A percentile compares a stretch with the other conserved stretches of the same genome.
phyloP scores from a whole-genome alignment of 2,329 filamentous ascomycete genomes.

The Neodidymelliopsis sp. region DNA sequence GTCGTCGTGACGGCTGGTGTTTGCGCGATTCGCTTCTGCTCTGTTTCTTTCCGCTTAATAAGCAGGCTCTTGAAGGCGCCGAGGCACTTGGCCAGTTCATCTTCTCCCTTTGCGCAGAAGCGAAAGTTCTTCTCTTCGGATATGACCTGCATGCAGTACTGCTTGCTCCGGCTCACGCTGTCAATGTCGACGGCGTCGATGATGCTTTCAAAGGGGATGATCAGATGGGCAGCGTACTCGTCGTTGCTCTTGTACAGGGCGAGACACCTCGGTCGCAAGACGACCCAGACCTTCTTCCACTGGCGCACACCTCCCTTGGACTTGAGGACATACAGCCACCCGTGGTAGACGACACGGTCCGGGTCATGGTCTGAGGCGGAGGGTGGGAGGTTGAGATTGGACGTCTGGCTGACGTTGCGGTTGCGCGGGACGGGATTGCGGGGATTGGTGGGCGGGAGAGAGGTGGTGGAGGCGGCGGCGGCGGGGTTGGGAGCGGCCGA shows the following conservation, averaged over 20 bases:
- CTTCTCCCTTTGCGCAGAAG: slow-evolving; percentile 74
- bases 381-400: slow-evolving; percentile 54
- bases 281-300: slow-evolving; percentile 95
- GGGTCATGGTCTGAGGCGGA: slow-evolving; percentile 59
- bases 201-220: slow-evolving; percentile 79
- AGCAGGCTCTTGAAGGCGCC: slow-evolving; percentile 90
- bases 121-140: slow-evolving; percentile 77
- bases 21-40: slow-evolving; percentile 9
- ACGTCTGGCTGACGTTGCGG: slow-evolving; percentile 70
- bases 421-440: slow-evolving; percentile 28
- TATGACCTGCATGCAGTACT: slow-evolving; percentile 89
- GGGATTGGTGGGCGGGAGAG: slow-evolving; percentile 31
- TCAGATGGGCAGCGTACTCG: slow-evolving; percentile 86
- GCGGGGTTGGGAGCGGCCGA: slow-evolving; percentile 57
- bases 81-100: slow-evolving; percentile 81
- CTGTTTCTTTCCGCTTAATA: slow-evolving; percentile 69
- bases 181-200: slow-evolving; percentile 94
- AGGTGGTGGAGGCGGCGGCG: slow-evolving; percentile 37
- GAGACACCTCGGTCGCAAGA: slow-evolving; percentile 83
- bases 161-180: slow-evolving; percentile 82
- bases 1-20: slow-evolving; percentile 3
- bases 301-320: slow-evolving; percentile 84
- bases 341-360: slow-evolving; percentile 92
- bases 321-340: slow-evolving; percentile 84
- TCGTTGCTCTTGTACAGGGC: slow-evolving; percentile 91